Conservation (phyloP, 805 yeast species). For the Cyberlindnera maritima region DNA sequence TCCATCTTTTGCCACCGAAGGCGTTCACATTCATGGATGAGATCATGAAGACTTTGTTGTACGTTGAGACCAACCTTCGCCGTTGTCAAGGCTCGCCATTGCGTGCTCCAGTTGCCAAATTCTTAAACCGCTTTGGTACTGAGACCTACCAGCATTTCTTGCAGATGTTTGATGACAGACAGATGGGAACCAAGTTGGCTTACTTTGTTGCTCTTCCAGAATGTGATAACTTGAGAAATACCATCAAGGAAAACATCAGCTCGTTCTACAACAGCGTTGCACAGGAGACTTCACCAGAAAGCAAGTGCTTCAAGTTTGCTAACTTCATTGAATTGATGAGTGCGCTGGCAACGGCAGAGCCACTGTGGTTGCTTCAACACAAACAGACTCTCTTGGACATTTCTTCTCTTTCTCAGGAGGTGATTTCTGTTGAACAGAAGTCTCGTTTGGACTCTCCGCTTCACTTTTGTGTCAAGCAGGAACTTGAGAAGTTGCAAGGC, state of each 20-base stretch:
- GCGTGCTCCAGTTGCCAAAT: slow-evolving; percentile 85
- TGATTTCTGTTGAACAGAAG: slow-evolving; percentile 39
- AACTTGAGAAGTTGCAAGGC: slow-evolving; percentile 58
- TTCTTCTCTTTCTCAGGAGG: slow-evolving; percentile 41
- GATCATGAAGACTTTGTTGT: slow-evolving; percentile 69
- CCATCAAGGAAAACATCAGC: slow-evolving; percentile 51
- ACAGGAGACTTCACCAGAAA: slow-evolving; percentile 49
- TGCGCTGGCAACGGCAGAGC: slow-evolving; percentile 48
- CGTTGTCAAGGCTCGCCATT: slow-evolving; percentile 87
- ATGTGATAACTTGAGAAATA: slow-evolving; percentile 54
- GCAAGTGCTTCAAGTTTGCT: slow-evolving; percentile 62
- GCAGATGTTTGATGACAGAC: slow-evolving; percentile 60
- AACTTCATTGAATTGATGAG: slow-evolving; percentile 66
- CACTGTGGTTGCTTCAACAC: slow-evolving; percentile 58
- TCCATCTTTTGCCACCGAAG: slow-evolving; percentile 86
- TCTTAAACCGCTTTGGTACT: slow-evolving; percentile 75
- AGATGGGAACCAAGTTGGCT: slow-evolving; percentile 62
- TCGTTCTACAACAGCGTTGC: slow-evolving; percentile 45
- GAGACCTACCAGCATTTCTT: slow-evolving; percentile 71
- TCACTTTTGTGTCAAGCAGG: slow-evolving; percentile 70
- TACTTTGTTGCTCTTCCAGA: slow-evolving; percentile 57
- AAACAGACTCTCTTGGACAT: slow-evolving; percentile 42
- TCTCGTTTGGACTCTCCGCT: slow-evolving; percentile 52
- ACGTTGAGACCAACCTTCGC: slow-evolving; percentile 77
- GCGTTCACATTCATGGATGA: slow-evolving; percentile 93